Evolutionary conservation across 306 rosid genomes (phyloP).

Genomic region (Betula pendula): DNA sequence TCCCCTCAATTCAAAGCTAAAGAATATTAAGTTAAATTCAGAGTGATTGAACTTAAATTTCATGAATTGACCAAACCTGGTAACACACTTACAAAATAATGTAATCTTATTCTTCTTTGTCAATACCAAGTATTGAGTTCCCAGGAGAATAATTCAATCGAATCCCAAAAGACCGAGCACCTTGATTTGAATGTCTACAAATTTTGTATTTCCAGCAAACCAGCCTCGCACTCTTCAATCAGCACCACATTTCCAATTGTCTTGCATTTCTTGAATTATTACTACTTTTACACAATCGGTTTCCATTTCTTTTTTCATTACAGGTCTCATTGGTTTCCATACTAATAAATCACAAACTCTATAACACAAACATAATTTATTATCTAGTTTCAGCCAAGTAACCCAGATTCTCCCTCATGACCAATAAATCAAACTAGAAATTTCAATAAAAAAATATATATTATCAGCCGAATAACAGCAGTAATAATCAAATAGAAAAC

Average conservation of each 20-base stretch:
- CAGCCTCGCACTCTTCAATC: not conserved
- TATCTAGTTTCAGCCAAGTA: not conserved
- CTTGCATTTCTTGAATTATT: not conserved
- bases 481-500: slow-evolving; percentile 8
- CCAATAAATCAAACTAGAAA: not conserved
- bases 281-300: not conserved
- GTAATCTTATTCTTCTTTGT: not conserved
- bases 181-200: not conserved
- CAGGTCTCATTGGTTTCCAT: not conserved
- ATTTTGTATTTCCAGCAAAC: not conserved
- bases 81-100: not conserved
- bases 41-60: not conserved
- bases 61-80: not conserved
- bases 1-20: not conserved
- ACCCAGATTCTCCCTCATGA: not conserved
- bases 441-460: no score
- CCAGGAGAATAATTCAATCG: not conserved
- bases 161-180: not conserved
- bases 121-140: not conserved
- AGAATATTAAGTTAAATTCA: not conserved
- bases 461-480: not conserved
- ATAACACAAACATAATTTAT: not conserved
- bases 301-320: not conserved
- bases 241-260: not conserved
- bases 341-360: not conserved